phyloP scores from a whole-genome alignment of 192 early-diverging fungal genomes.

The Backusella psychrophila region DNA sequence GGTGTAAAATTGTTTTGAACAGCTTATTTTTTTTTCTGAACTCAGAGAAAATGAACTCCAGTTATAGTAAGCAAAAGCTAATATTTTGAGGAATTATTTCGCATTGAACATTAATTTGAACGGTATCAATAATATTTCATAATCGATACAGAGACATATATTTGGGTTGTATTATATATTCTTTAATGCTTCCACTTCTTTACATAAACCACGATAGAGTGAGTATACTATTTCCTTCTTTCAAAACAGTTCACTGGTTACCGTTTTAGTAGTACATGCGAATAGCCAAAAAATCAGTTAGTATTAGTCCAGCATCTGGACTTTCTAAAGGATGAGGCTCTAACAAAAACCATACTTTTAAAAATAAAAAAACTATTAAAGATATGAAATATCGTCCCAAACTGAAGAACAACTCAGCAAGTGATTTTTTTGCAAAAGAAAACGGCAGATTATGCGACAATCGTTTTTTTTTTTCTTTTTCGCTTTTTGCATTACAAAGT shows the following conservation, averaged over 20 bases:
- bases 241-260: background rate
- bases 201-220: too few species aligned
- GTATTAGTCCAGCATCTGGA: background rate
- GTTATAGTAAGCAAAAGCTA: too few species aligned
- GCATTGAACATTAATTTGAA: too few species aligned
- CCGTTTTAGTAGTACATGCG: background rate
- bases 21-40: background rate
- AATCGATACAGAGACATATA: too few species aligned
- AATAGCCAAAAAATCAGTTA: background rate
- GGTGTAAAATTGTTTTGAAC: background rate
- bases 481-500: background rate
- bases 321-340: background rate
- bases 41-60: too few species aligned
- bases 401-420: background rate
- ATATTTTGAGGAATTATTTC: too few species aligned
- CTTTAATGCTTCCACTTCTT: too few species aligned
- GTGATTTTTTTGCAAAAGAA: background rate
- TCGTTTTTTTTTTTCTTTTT: background rate
- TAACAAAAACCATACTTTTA: background rate
- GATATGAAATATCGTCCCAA: background rate
- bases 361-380: background rate
- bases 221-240: too few species aligned
- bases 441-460: background rate
- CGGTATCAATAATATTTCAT: too few species aligned
- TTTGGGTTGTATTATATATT: too few species aligned